Evolutionary conservation across 495 filamentous ascomycete species (phyloP), one percentile per base, ranked within the genome.

Genomic region (Penicillium egyptiacum): DNA sequence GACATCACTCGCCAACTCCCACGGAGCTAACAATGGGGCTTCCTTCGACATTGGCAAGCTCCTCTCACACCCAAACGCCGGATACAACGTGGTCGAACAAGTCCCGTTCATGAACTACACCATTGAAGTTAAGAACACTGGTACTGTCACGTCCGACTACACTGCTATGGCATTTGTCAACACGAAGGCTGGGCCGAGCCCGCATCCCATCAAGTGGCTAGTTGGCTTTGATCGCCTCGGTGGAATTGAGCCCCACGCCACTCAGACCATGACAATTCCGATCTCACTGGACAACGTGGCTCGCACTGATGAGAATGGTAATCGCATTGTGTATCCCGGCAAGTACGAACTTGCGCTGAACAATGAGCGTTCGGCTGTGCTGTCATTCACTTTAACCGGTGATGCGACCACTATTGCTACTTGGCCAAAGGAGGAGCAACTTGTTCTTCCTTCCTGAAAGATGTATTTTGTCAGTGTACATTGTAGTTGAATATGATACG

Each of bases 271-370:
- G 17, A 62, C 49, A 7, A 60, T 90, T 43, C 71, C 74, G 2
- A 62, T 87, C 49, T 84, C 76, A 16, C 62, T 89, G 26, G 86
- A 81, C 16, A 78, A 74, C 39, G 59, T 90, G 19, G 82, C 84
- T 2, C 72, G 87, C 5, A 75, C 79, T 0, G 81, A 89, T 59
- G 77, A 76, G 30, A 61, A 57, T 5, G 88, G 88, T 1, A 81
- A 88, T 62, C 76, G 74, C 22, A 71, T 87, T 20, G 53, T 91
- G 35, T 89, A 87, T 62, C 87, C 88, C 1, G 88, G 88, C 2
- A 74, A 68, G 0, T 89, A 91, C 64, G 76, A 73, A 19, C 25
- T 90, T 56, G 66, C 78, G 26, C 57, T 90, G 48, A 86, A 90
- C 40, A 71, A 69, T 44, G 70, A 75, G 51, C 57, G 71, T 5